Evolutionary conservation across 2,329 filamentous ascomycete genomes (phyloP), one percentile per base, ranked within the genome.

Genomic region (Dactylellina leptospora): DNA sequence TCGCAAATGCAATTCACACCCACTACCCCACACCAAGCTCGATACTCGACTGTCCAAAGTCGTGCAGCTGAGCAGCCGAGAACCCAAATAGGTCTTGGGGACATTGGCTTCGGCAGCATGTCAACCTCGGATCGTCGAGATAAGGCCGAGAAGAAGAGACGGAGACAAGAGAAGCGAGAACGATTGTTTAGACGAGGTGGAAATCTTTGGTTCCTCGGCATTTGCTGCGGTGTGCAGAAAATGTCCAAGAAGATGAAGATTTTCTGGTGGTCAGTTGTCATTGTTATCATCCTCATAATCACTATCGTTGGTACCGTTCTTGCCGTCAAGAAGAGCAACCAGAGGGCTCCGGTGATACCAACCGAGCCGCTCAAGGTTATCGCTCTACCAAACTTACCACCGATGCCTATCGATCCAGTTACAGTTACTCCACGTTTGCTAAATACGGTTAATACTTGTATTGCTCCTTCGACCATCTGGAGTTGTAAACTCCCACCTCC

Each of bases 401-500:
- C 68, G 40, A 64, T 72, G 53, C 68, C 59, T n/a, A 54, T 38
- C 1, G 59, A 58, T 6, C 28, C 62, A 2, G 50, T 72, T 20
- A 72, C 59, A 11, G 45, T 72, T 11, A 72, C 68, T 5, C 68
- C 68, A 25, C 59, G 68, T 18, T 23, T 72, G 5, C 10, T 64
- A 10, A 64, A 64, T 33, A 63, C 51, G 3, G 68, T 72, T 20
- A 64, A 44, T 45, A 72, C 68, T 16, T 72, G 68, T 20, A 44
- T 72, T n/a, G 27, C 59, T 4, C 68, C 68, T 42, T 64, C 68
- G 1, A 64, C 68, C 4, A 45, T 72, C 13, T 72, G 68, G 68
- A 72, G 68, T 44, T 72, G 68, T 38, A 36, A 64, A n/a, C 59
- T 72, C 42, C 68, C 68, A 8, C 68, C 60, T 25, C 68, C 68